These are phyloP conservation scores for Keqinozyma sinolaborantium DNA, from an alignment of 1,139 yeast genomes.

Conservation along the genomic window DNA sequence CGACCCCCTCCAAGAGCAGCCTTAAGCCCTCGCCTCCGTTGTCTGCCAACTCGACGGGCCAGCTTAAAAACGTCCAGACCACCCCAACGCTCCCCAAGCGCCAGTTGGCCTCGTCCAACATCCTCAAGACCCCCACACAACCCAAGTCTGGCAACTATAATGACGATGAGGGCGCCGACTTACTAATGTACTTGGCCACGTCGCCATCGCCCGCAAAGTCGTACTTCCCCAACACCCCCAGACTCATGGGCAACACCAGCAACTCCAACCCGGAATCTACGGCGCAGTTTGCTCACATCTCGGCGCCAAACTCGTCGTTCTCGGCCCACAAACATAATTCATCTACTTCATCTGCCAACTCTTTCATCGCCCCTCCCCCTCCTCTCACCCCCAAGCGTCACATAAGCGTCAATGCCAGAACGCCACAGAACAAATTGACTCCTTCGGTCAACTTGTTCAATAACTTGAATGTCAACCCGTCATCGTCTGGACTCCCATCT, in stretches of 20 bases:
- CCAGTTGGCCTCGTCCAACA: slow-evolving; percentile 13
- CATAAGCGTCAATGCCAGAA: slow-evolving; percentile 24
- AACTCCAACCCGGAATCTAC: slow-evolving; percentile 1
- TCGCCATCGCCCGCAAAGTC: slow-evolving; percentile 74
- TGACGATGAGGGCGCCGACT: slow-evolving; percentile 79
- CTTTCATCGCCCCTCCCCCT: slow-evolving; percentile 40
- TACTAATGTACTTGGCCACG: slow-evolving; percentile 77
- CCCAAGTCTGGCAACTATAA: slow-evolving; percentile 21
- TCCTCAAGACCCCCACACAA: slow-evolving; percentile 41
- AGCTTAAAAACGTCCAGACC: slow-evolving; percentile 14
- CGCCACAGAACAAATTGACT: slow-evolving; percentile 44
- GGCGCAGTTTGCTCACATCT: slow-evolving; percentile 1
- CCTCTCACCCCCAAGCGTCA: slow-evolving; percentile 47
- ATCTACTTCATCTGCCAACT: slow-evolving; percentile 14
- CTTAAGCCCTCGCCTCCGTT: slow-evolving; percentile 39
- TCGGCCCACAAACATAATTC: slow-evolving; percentile 12
- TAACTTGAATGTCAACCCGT: slow-evolving; percentile 9
- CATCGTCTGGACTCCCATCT: slow-evolving; percentile 31
- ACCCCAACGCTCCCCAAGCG: slow-evolving; percentile 34
- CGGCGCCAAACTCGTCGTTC: slow-evolving; percentile 13
- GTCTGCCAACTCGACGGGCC: slow-evolving; percentile 13
- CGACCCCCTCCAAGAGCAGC: slow-evolving; percentile 23
- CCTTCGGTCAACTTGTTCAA: slow-evolving; percentile 37
- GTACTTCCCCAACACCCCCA: slow-evolving; percentile 32
- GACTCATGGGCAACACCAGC: slow-evolving; percentile 4